Conservation (phyloP, 192 early-diverging fungal species). For the Piromyces finnis region DNA sequence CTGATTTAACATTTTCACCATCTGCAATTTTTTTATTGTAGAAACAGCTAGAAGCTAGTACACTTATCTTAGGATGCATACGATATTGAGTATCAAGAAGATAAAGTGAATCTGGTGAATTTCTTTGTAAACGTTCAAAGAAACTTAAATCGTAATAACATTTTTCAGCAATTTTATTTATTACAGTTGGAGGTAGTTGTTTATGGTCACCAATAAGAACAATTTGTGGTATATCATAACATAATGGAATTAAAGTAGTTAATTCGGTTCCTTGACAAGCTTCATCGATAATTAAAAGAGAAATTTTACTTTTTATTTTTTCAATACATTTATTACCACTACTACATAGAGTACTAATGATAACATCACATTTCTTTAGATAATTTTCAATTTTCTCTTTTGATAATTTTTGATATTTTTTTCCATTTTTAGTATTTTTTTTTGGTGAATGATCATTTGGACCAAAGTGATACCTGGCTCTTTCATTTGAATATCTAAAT, state of each 20-base stretch:
- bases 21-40: slow-evolving; percentile 59
- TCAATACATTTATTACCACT: slow-evolving; percentile 69
- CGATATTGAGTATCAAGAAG: slow-evolving; percentile 88
- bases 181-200: slow-evolving; percentile 80
- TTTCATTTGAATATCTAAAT: no score
- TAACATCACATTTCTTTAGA: slow-evolving; percentile 57
- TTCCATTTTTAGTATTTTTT: no score
- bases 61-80: slow-evolving; percentile 84
- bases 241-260: slow-evolving; percentile 71
- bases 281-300: slow-evolving; percentile 88
- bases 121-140: slow-evolving; percentile 65
- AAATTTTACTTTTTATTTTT: slow-evolving; percentile 27
- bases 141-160: slow-evolving; percentile 69
- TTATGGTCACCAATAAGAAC: slow-evolving; percentile 86
- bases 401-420: slow-evolving; percentile 26
- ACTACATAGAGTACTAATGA: slow-evolving; percentile 63
- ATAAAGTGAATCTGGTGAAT: slow-evolving; percentile 40
- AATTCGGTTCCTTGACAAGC: slow-evolving; percentile 85
- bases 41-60: slow-evolving; percentile 57
- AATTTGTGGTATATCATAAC: slow-evolving; percentile 56
- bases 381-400: no score
- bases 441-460: no score
- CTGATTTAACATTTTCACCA: slow-evolving; percentile 31
- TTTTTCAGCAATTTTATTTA: slow-evolving; percentile 44
- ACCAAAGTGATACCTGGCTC: no score